These are phyloP conservation scores for Alnus rubra DNA, from an alignment of 306 rosid genomes.

Conservation along the genomic window DNA sequence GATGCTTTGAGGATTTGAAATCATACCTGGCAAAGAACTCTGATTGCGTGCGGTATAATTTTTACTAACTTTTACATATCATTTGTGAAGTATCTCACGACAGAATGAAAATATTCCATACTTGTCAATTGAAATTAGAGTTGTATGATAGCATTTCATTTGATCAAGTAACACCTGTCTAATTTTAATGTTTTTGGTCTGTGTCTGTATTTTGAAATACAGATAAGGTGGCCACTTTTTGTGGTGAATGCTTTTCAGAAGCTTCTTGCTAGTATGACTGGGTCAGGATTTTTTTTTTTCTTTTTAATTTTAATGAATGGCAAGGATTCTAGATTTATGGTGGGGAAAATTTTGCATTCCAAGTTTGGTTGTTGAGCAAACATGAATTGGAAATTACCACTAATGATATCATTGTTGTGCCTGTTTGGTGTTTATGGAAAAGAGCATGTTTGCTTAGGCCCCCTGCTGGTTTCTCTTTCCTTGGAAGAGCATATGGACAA, in stretches of 20 bases:
- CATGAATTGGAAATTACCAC: neutral
- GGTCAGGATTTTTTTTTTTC: neutral
- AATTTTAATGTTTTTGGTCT: neutral
- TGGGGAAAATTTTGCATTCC: neutral
- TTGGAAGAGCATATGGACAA: too few species aligned
- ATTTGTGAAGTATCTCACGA: neutral
- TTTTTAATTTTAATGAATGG: neutral
- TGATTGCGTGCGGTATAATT: constrained; percentile 79
- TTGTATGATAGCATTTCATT: neutral
- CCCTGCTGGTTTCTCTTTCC: too few species aligned
- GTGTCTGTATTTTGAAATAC: neutral
- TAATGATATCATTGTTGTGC: neutral
- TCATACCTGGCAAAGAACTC: constrained; percentile 71
- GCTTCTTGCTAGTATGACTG: neutral
- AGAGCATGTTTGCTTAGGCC: too few species aligned
- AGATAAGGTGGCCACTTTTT: neutral
- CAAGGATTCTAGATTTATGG: neutral
- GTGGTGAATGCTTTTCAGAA: neutral
- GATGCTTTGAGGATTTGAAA: constrained; percentile 84
- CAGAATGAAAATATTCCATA: neutral
- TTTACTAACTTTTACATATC: constrained; percentile 7
- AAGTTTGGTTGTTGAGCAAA: neutral
- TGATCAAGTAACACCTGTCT: neutral
- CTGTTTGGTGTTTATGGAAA: neutral
- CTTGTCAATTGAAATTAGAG: neutral